phyloP scores from a whole-genome alignment of 2,329 filamentous ascomycete genomes.

The Trichoderma oligosporum region DNA sequence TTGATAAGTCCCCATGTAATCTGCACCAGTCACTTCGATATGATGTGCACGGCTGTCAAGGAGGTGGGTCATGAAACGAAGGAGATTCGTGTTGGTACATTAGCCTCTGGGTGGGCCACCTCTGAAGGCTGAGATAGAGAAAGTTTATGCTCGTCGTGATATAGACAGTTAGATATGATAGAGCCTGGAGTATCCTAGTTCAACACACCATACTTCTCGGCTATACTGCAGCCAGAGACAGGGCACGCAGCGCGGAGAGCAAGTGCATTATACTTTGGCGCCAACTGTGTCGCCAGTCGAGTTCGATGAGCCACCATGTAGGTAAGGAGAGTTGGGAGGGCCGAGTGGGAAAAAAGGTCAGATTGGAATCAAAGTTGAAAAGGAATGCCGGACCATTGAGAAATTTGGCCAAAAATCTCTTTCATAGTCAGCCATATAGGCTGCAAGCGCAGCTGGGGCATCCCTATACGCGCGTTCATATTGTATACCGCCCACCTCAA shows the following conservation, averaged over 20 bases:
- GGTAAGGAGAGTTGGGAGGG: background rate
- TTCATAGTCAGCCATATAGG: background rate
- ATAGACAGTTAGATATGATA: background rate
- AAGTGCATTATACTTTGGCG: background rate
- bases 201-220: background rate
- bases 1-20: conserved; percentile 18
- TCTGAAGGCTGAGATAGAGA: background rate
- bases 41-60: conserved; percentile 14
- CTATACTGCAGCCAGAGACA: background rate
- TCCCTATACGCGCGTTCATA: too few relatives aligned
- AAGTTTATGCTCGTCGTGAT: background rate
- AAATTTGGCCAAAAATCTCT: background rate
- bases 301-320: background rate
- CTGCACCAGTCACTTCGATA: conserved; percentile 13
- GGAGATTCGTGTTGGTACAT: conserved; percentile 18
- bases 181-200: background rate
- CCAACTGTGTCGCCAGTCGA: background rate
- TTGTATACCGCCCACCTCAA: too few relatives aligned
- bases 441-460: too few relatives aligned
- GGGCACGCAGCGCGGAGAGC: background rate
- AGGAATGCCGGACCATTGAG: background rate
- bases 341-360: background rate
- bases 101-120: conserved; percentile 13
- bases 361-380: background rate
- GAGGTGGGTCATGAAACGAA: conserved; percentile 16